These are phyloP conservation scores for Cymodocea nodosa DNA, from an alignment of 116 monocot genomes.

Conservation along the genomic window DNA sequence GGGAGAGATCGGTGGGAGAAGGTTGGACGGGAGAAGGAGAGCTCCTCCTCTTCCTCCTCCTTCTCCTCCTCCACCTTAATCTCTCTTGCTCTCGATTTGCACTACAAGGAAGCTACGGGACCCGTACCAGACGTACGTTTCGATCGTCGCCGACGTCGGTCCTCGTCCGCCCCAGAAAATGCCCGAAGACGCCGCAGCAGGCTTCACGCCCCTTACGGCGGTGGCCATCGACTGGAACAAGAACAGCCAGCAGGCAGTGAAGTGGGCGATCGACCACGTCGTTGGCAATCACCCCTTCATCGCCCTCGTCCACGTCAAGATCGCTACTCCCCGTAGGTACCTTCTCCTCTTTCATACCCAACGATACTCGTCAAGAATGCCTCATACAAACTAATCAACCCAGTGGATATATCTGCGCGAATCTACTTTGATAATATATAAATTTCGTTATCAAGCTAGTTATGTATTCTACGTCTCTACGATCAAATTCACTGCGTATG, in stretches of 20 bases:
- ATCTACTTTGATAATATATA: too few species aligned
- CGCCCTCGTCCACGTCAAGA: constrained; percentile 37
- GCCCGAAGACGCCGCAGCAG: background rate
- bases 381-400: too few species aligned
- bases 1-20: background rate
- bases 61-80: background rate
- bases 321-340: constrained; percentile 20
- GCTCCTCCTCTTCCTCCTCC: constrained; percentile 1
- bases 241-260: constrained; percentile 32
- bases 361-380: too few species aligned
- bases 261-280: constrained; percentile 27
- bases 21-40: constrained; percentile 4
- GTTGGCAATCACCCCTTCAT: constrained; percentile 5
- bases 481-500: too few species aligned
- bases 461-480: too few species aligned
- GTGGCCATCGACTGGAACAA: constrained; percentile 20
- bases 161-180: background rate
- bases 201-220: constrained; percentile 5
- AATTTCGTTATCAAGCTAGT: too few species aligned
- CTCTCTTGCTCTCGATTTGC: too few species aligned
- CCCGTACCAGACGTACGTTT: background rate
- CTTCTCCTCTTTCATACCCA: constrained; percentile 5
- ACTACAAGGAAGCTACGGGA: too few species aligned
- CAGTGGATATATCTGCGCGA: too few species aligned
- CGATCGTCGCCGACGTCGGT: background rate